These are phyloP conservation scores for Alternaria metachromatica DNA, from an alignment of 2,329 filamentous ascomycete genomes.

Conservation along the genomic window DNA sequence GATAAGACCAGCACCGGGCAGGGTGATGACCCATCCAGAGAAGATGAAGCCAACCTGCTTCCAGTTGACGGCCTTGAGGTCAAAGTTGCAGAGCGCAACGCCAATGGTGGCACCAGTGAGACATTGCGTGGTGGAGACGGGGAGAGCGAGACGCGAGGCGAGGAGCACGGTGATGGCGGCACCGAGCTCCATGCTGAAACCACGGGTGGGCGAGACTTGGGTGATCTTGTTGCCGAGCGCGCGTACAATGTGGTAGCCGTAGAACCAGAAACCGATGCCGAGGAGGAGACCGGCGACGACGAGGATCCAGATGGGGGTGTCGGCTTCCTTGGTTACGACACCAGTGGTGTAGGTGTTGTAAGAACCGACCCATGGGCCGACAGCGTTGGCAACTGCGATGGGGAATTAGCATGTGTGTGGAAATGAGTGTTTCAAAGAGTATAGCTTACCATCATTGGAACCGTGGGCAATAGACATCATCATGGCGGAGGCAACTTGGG, in stretches of 20 bases:
- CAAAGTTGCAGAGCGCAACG: slow-evolving; percentile 41
- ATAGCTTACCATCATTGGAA: slow-evolving; percentile 61
- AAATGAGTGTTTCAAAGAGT: fast-evolving
- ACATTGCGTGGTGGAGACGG: slow-evolving; percentile 70
- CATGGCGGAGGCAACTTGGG: slow-evolving; percentile 61
- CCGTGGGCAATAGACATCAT: slow-evolving; percentile 77
- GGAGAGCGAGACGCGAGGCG: slow-evolving; percentile 67
- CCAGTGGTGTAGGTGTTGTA: slow-evolving; percentile 66
- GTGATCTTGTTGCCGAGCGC: slow-evolving; percentile 68
- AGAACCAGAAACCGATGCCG: slow-evolving; percentile 65
- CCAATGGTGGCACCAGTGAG: slow-evolving; percentile 35
- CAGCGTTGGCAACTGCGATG: slow-evolving; percentile 59
- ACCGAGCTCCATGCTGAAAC: slow-evolving; percentile 46
- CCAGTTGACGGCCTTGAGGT: slow-evolving; percentile 53
- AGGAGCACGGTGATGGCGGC: slow-evolving; percentile 68
- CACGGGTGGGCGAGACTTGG: slow-evolving; percentile 65
- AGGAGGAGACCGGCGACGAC: slow-evolving; percentile 61
- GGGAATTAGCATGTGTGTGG: not conserved
- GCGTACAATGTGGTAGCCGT: slow-evolving; percentile 69
- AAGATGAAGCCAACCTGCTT: slow-evolving; percentile 52
- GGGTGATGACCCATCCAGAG: slow-evolving; percentile 52
- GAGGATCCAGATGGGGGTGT: slow-evolving; percentile 68
- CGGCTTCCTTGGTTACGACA: slow-evolving; percentile 52
- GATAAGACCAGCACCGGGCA: slow-evolving; percentile 52
- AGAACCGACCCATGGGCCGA: slow-evolving; percentile 65